Evolutionary conservation across 805 yeast genomes (phyloP).

Genomic region (Yamadazyma sp.): DNA sequence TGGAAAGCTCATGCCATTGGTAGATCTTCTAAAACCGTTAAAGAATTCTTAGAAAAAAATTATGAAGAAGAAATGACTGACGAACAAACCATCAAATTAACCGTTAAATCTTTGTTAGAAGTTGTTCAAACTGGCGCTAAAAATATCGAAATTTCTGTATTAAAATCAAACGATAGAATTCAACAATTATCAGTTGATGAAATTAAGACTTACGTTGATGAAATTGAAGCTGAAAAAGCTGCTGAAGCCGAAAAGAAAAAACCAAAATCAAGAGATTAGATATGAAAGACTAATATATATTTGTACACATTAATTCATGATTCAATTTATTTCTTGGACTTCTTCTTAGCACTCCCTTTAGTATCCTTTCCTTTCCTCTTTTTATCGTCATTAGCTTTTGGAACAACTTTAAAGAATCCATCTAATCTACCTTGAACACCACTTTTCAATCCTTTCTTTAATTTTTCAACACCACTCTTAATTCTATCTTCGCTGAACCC

Average conservation of each 20-base stretch:
- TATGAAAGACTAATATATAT: not conserved
- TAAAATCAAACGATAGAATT: slow-evolving; percentile 66
- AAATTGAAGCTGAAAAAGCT: slow-evolving; percentile 84
- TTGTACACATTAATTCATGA: not conserved
- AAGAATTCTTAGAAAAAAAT: slow-evolving; percentile 91
- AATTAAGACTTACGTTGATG: slow-evolving; percentile 70
- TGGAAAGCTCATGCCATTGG: slow-evolving; percentile 99
- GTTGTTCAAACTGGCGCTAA: slow-evolving; percentile 98
- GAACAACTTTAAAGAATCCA: slow-evolving; percentile 77
- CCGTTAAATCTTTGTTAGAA: slow-evolving; percentile 84
- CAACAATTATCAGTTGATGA: slow-evolving; percentile 64
- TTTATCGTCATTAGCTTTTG: slow-evolving; percentile 38
- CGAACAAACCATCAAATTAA: slow-evolving; percentile 70
- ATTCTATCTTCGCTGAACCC: slow-evolving; percentile 94
- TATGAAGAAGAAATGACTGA: slow-evolving; percentile 62
- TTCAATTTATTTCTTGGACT: slow-evolving; percentile 17
- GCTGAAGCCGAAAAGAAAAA: slow-evolving; percentile 77
- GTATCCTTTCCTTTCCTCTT: slow-evolving; percentile 29
- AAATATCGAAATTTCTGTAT: slow-evolving; percentile 88
- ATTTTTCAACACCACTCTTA: slow-evolving; percentile 78
- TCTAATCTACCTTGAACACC: slow-evolving; percentile 91
- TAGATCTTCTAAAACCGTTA: slow-evolving; percentile 88
- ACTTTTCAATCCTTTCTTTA: slow-evolving; percentile 76
- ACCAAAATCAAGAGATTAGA: slow-evolving; percentile 25
- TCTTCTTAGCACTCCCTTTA: slow-evolving; percentile 25